phyloP scores from a whole-genome alignment of 305 asterid species.

The Fraxinus albicans region DNA sequence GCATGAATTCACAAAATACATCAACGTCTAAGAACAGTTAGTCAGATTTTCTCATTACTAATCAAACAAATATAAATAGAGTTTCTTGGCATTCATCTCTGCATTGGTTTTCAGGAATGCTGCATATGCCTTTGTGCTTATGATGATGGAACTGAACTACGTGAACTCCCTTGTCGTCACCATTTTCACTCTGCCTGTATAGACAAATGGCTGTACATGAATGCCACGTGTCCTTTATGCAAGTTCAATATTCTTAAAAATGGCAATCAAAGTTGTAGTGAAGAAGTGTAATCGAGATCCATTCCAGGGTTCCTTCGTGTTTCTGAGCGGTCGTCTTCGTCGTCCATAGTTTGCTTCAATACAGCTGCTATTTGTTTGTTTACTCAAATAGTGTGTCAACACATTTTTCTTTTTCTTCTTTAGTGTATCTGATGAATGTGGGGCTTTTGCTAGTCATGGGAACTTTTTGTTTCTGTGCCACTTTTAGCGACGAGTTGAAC shows the following conservation, averaged over 20 bases:
- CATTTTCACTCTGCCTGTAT: slow-evolving; percentile 84
- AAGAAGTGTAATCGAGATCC: slow-evolving; percentile 47
- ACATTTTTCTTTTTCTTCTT: slow-evolving; percentile 17
- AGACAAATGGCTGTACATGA: slow-evolving; percentile 90
- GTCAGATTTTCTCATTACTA: neutral
- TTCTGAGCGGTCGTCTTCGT: neutral
- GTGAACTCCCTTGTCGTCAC: slow-evolving; percentile 91
- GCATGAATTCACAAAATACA: neutral
- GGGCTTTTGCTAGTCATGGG: neutral
- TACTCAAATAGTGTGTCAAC: neutral
- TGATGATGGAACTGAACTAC: slow-evolving; percentile 84
- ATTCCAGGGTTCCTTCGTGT: neutral
- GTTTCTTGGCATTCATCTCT: neutral
- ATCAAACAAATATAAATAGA: neutral
- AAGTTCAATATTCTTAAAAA: slow-evolving; percentile 80
- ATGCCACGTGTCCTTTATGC: slow-evolving; percentile 94
- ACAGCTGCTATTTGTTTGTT: slow-evolving; percentile 27
- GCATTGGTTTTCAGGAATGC: slow-evolving; percentile 62
- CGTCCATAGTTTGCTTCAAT: neutral
- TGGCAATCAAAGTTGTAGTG: slow-evolving; percentile 60
- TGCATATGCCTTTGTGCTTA: slow-evolving; percentile 88
- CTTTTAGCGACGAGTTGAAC: neutral
- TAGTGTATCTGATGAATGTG: slow-evolving; percentile 22
- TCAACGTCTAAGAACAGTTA: neutral
- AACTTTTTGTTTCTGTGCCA: neutral